phyloP scores from a whole-genome alignment of 2,329 filamentous ascomycete genomes.

The Arthroderma sp. region DNA sequence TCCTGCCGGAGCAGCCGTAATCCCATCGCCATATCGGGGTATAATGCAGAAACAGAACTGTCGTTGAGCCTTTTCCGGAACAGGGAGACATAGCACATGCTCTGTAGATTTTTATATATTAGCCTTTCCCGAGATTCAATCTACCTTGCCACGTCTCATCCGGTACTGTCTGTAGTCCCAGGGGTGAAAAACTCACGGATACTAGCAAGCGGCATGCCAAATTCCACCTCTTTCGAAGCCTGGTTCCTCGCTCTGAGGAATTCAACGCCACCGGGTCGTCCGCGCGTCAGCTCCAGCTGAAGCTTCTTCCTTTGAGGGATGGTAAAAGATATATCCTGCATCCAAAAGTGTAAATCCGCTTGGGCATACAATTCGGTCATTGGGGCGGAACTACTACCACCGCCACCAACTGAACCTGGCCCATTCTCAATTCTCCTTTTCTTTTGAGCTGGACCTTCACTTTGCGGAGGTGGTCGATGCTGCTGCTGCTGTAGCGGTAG shows the following conservation, averaged over 20 bases:
- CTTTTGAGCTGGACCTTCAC: constrained; percentile 29
- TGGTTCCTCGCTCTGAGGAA: constrained; percentile 39
- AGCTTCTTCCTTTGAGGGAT: constrained; percentile 53
- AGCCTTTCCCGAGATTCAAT: neutral
- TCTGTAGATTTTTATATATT: constrained; percentile 20
- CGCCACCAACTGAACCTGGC: constrained; percentile 4
- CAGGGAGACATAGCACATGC: constrained; percentile 47
- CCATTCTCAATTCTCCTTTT: constrained; percentile 39
- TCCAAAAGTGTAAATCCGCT: constrained; percentile 29
- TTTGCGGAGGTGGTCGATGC: constrained; percentile 11
- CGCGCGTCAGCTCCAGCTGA: constrained; percentile 42
- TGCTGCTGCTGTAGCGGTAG: constrained; percentile 4
- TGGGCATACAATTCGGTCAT: constrained; percentile 22
- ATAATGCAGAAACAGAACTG: constrained; percentile 52
- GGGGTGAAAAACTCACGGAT: constrained; percentile 28
- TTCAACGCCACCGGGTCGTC: constrained; percentile 10
- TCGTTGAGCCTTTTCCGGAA: constrained; percentile 51
- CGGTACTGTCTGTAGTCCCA: neutral
- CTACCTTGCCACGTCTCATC: neutral
- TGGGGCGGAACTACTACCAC: constrained; percentile 17
- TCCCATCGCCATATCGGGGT: constrained; percentile 38
- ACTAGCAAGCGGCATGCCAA: constrained; percentile 37
- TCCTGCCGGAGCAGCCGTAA: constrained; percentile 32
- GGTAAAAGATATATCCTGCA: constrained; percentile 47
- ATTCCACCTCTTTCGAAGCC: constrained; percentile 39